Conservation (phyloP, 352 stramenopile genomes). For the Globisporangium ultimum region DNA sequence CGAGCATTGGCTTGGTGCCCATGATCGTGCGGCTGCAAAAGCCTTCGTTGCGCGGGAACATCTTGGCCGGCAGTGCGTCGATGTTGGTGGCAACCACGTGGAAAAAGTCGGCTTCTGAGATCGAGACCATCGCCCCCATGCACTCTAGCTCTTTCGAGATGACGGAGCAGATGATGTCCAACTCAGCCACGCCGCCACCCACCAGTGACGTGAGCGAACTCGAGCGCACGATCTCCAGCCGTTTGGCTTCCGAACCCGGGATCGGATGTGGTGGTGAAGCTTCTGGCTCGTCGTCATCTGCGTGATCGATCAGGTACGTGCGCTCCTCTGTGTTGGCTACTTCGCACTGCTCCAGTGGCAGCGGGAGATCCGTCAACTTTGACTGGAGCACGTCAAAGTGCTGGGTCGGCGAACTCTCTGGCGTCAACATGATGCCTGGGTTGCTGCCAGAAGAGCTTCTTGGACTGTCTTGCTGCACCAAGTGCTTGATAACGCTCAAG, state of each 20-base stretch:
- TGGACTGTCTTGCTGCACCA: slow-evolving; percentile 11
- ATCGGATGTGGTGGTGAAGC: slow-evolving; percentile 1
- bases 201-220: slow-evolving; percentile 1
- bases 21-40: slow-evolving; percentile 21
- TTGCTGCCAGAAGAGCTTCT: not conserved
- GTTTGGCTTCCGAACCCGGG: slow-evolving; percentile 1
- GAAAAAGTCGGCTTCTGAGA: slow-evolving; percentile 9
- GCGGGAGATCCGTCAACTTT: not conserved
- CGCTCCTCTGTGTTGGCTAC: slow-evolving; percentile 10
- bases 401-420: slow-evolving; percentile 3
- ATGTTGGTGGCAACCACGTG: slow-evolving; percentile 17
- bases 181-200: not conserved
- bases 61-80: not conserved
- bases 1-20: slow-evolving; percentile 14
- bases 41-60: slow-evolving; percentile 15
- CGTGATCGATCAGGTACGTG: slow-evolving; percentile 13
- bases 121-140: slow-evolving; percentile 8
- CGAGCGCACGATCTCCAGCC: slow-evolving; percentile 12
- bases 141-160: slow-evolving; percentile 9
- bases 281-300: slow-evolving; percentile 5
- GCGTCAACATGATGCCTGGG: not conserved
- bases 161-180: slow-evolving; percentile 19
- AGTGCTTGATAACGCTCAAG: slow-evolving; percentile 16
- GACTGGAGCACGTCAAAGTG: slow-evolving; percentile 7
- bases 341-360: slow-evolving; percentile 10